Evolutionary conservation across 352 stramenopile species (phyloP).

Genomic region (Blastocystis sp.): DNA sequence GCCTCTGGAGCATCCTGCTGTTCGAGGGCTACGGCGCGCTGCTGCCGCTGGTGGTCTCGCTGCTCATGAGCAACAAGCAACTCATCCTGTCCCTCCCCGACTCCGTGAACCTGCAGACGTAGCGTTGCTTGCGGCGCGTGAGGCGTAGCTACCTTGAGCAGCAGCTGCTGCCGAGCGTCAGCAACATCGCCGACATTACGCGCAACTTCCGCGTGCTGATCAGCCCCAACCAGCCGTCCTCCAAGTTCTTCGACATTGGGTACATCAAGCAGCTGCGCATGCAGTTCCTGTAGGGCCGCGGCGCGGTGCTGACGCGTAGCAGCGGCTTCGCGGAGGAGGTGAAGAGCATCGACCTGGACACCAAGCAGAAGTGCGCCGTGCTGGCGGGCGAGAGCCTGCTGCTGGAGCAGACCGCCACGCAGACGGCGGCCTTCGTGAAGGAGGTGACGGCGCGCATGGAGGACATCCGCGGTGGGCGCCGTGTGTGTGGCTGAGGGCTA

Average conservation of each 20-base stretch:
- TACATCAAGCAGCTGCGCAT: conserved; percentile 25
- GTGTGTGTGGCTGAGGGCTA: neutral
- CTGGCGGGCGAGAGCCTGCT: neutral
- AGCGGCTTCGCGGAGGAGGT: conserved; percentile 9
- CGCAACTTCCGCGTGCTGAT: conserved; percentile 52
- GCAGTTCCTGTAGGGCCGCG: conserved; percentile 7
- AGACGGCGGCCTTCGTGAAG: neutral
- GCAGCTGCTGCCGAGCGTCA: conserved; percentile 10
- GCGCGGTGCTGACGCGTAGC: neutral
- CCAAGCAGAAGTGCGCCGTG: conserved; percentile 3
- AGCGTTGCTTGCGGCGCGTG: neutral
- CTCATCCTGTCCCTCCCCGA: neutral
- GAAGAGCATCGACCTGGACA: neutral
- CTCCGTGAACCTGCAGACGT: conserved; percentile 10
- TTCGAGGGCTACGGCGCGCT: conserved; percentile 56
- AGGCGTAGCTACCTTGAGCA: conserved; percentile 32
- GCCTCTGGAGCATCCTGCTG: conserved; percentile 56
- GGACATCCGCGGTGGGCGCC: conserved; percentile 6
- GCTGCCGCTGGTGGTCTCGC: conserved; percentile 33
- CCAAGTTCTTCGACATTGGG: conserved; percentile 47
- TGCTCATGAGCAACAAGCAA: conserved; percentile 48
- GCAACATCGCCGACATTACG: conserved; percentile 23
- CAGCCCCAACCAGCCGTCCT: conserved; percentile 58
- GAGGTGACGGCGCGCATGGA: conserved; percentile 33
- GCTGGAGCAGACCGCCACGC: neutral